Evolutionary conservation across 2,329 filamentous ascomycete species (phyloP), one percentile per base, ranked within the genome.

Genomic region (Diaporthe nobilis): DNA sequence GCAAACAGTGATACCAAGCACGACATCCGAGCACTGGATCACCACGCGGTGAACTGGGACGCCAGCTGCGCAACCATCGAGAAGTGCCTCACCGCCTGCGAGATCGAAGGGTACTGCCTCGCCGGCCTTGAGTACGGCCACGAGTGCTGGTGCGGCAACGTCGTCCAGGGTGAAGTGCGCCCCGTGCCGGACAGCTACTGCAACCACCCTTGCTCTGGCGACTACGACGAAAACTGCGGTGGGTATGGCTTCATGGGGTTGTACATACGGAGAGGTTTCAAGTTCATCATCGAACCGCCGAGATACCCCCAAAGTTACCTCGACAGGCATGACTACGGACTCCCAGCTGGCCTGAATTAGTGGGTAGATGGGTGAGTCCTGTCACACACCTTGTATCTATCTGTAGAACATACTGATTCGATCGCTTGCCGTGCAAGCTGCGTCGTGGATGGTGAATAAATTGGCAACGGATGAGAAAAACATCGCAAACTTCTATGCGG

Each of bases 71-170:
- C 75, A 0, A 71, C 71, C 3, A 65, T 72, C 22, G 25, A 22
- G 22, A 55, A 34, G 6, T 74, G 71, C 37, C 63, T 67, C 2
- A 47, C 28, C 37, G 63, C 71, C 37, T 74, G 75, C 53, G 58
- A 70, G 28, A 22, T 37, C 7, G 63, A 76, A 25, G 73, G 68
- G 2, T 77, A 70, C 61, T 57, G 47, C 44, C 61, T 75, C 42
- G 75, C 73, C 2, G 73, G 61, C 20, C 49, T 75, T 1, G 75
- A 77, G 49, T 55, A 73, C 25, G 73, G 73, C 37, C 68, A 58
- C 25, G 67, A 77, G 55, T 77, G 73, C 44, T 77, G 75, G 75
- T 77, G 75, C 22, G 73, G 75, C 2, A 77, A 70, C 31, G 49
- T 28, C 9, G 53, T 75, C 22, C 60, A 25, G 9, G 71, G 60